These are phyloP conservation scores for Helicocarpus griseus DNA, from an alignment of 2,329 filamentous ascomycete genomes.

Conservation along the genomic window DNA sequence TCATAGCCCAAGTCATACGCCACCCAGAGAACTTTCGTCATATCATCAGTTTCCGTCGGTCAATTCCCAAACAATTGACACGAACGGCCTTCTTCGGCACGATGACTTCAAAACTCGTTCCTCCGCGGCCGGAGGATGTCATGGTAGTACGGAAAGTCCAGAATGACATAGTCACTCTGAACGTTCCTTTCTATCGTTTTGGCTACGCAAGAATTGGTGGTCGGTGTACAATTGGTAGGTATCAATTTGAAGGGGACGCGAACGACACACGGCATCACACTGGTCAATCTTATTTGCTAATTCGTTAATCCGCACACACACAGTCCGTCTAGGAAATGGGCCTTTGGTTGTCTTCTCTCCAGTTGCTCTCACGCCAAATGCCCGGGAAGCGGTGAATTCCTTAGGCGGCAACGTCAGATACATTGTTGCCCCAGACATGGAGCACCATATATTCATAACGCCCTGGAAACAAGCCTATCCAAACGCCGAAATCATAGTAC, in stretches of 20 bases:
- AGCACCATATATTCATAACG: conserved; percentile 91
- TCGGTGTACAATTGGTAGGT: conserved; percentile 69
- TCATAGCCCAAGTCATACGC: not conserved
- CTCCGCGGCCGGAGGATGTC: conserved; percentile 63
- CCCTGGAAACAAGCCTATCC: conserved; percentile 77
- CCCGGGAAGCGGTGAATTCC: conserved; percentile 51
- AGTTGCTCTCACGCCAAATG: conserved; percentile 68
- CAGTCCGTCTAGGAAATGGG: conserved; percentile 69
- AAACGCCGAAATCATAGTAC: conserved; percentile 67
- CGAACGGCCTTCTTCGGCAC: conserved; percentile 14
- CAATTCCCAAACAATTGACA: not conserved
- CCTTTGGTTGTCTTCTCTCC: conserved; percentile 85
- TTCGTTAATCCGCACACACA: not conserved
- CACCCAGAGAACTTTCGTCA: not conserved
- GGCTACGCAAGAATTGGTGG: conserved; percentile 75
- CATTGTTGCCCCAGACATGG: conserved; percentile 76
- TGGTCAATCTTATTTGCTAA: conserved; percentile 1
- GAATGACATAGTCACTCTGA: conserved; percentile 53
- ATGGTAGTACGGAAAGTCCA: conserved; percentile 79
- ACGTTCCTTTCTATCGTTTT: conserved; percentile 71
- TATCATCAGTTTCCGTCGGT: not conserved
- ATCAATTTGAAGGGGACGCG: not conserved
- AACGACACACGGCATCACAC: not conserved
- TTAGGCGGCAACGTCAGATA: conserved; percentile 67
- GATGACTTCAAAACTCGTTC: conserved; percentile 58